Base-by-base conservation (phyloP, 2,329 filamentous ascomycete species). In the Chaetomiaceae sp. region DNA sequence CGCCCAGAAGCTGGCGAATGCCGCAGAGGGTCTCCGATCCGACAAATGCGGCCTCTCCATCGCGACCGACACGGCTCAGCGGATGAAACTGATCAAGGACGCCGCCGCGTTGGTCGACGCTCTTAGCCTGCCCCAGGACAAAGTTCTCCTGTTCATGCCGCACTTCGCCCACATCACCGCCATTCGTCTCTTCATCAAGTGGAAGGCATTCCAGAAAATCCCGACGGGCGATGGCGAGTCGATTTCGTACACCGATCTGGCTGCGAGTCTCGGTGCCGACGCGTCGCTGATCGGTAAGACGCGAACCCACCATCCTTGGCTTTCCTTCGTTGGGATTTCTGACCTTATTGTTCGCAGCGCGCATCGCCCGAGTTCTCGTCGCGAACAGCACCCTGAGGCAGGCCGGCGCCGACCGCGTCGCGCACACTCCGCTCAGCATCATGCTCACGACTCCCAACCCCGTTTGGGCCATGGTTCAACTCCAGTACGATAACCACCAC, bases 201-300 rank as follows among this genome's bases (percentile, higher is more conserved):
- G 69, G 66, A 59, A 62, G 8, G 64, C 58, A 0, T 70, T 71
- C 45, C 65, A 68, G 6, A 42, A 53, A 1, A 68, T 73, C 19
- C 68, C 69, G 0, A n/a, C 20, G 2, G 51, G 17, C 11, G 15
- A 45, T 2, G 59, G 61, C 0, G 66, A 60, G 1, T 29, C 53
- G 1, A 66, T 70, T 14, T 61, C 64, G 6, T 65, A 65, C 47
- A 36, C 40, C 0, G 61, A 67, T 0, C 57, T 73, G 5, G 68
- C 68, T 0, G 47, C 48, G 6, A 62, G 62, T 8, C 23, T 69
- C 2, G 51, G 61, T 0, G 64, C 64, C 1, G 66, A 73, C 15
- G 49, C 45, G 1, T 33, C 52, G 1, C 55, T 71, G 2, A 65
- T 69, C 38, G 54, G 61, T 64, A 59, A 39, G 59, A 47, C 33